Evolutionary conservation across 1,139 yeast genomes (phyloP).

Genomic region (Pichia sp.): DNA sequence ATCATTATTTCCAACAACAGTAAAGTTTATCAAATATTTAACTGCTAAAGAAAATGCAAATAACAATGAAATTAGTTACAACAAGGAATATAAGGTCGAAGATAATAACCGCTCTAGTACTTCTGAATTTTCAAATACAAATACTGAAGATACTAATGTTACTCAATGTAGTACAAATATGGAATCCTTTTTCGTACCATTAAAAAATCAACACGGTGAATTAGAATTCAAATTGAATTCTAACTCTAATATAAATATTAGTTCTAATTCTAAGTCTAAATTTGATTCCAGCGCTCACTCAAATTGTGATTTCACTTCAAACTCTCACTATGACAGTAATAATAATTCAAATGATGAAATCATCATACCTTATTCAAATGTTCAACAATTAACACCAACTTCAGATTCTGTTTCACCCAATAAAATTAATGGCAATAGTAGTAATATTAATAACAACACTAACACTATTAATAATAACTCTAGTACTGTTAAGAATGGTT

Average conservation of each 20-base stretch:
- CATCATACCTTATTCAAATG: conserved; percentile 2
- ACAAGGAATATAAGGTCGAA: not conserved
- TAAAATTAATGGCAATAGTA: not conserved
- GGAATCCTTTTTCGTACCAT: conserved; percentile 44
- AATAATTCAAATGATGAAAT: conserved; percentile 4
- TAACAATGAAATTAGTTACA: not conserved
- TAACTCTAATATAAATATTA: not conserved
- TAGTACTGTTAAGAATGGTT: conserved; percentile 12
- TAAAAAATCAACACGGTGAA: conserved; percentile 48
- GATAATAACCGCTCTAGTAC: not conserved
- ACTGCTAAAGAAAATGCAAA: not conserved
- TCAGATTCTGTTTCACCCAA: conserved; percentile 15
- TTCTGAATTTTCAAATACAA: not conserved
- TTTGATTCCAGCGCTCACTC: not conserved
- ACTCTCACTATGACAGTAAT: not conserved
- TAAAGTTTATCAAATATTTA: not conserved
- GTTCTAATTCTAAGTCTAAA: not conserved
- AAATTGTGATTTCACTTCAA: not conserved
- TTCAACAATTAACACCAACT: conserved; percentile 19
- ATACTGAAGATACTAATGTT: not conserved
- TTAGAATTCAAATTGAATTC: conserved; percentile 45
- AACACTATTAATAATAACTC: not conserved
- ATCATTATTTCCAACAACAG: not conserved
- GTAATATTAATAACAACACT: conserved; percentile 9
- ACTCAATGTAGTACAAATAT: conserved; percentile 43